Evolutionary conservation across 768 basidiomycete genomes (phyloP).

Genomic region (Lactarius evosmus): DNA sequence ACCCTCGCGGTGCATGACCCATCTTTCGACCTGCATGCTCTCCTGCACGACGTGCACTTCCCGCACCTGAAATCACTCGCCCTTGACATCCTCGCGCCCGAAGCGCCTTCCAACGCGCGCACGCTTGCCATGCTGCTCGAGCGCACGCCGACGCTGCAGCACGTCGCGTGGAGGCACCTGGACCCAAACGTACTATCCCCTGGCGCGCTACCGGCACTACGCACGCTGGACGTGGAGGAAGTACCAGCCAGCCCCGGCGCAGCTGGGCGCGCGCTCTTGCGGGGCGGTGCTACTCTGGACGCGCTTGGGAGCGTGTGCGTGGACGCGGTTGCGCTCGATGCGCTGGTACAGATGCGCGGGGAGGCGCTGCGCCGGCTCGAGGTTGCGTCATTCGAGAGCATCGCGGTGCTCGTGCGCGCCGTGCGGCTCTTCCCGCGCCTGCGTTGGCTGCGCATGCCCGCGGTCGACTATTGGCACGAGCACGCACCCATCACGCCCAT

Average conservation of each 20-base stretch:
- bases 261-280: not conserved
- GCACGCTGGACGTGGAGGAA: constrained; percentile 13
- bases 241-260: not conserved
- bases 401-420: not conserved
- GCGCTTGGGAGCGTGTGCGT: not conserved
- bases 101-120: not conserved
- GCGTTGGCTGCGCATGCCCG: constrained; percentile 1
- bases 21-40: not conserved
- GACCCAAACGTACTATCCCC: not conserved
- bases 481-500: not conserved
- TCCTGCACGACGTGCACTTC: not conserved
- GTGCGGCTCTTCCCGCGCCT: not conserved
- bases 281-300: not conserved
- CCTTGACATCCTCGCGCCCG: not conserved
- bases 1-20: constrained; percentile 39
- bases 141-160: constrained; percentile 3
- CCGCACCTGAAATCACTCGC: not conserved
- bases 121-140: constrained; percentile 6
- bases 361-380: constrained; percentile 3
- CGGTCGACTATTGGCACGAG: constrained; percentile 13
- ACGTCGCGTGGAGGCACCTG: not conserved
- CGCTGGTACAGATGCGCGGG: not conserved
- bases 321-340: not conserved
- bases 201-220: constrained; percentile 24
- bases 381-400: not conserved